Percentiles rank a stretch among this genome's conserved stretches.
Evolutionary conservation across 1,139 yeast genomes (phyloP).

Genomic region (Pichia sp.): DNA sequence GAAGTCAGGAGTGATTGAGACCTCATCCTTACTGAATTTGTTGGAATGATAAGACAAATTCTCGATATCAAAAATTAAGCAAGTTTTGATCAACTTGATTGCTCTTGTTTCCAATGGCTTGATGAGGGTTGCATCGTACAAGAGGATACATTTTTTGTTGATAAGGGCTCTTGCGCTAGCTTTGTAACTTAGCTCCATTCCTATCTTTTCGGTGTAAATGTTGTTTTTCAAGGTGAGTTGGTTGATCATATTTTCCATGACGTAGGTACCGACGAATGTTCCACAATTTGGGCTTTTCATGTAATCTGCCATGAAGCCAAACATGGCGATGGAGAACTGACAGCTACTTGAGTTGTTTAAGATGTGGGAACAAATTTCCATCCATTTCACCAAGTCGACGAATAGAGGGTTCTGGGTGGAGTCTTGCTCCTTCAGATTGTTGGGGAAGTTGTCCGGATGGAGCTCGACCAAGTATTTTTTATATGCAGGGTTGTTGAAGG

Average conservation of each 20-base stretch:
- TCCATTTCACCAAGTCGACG: slow-evolving; percentile 44
- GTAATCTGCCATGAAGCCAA: slow-evolving; percentile 36
- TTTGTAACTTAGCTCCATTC: slow-evolving; percentile 39
- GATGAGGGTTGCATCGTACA: slow-evolving; percentile 37
- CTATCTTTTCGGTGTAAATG: slow-evolving; percentile 31
- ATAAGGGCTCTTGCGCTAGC: slow-evolving; percentile 41
- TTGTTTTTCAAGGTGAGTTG: slow-evolving; percentile 29
- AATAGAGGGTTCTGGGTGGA: slow-evolving; percentile 20
- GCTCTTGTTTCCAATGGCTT: slow-evolving; percentile 30
- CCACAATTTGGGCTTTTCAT: slow-evolving; percentile 25
- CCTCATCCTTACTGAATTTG: slow-evolving; percentile 34
- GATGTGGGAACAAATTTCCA: slow-evolving; percentile 35
- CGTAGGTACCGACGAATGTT: slow-evolving; percentile 28
- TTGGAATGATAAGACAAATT: slow-evolving; percentile 52
- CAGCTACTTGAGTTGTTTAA: slow-evolving; percentile 40
- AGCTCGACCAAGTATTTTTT: slow-evolving; percentile 24
- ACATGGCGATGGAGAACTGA: slow-evolving; percentile 40
- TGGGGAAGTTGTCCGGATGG: slow-evolving; percentile 10
- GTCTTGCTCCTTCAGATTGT: slow-evolving; percentile 12
- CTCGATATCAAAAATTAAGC: slow-evolving; percentile 53
- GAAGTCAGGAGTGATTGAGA: slow-evolving; percentile 31
- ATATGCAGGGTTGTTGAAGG: slow-evolving; percentile 42
- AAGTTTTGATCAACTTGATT: slow-evolving; percentile 41
- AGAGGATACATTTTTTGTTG: slow-evolving; percentile 37
- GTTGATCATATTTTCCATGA: slow-evolving; percentile 29